Base-by-base conservation (phyloP, 1,284 basidiomycete genomes). In the Xerocomus nothofagi region DNA sequence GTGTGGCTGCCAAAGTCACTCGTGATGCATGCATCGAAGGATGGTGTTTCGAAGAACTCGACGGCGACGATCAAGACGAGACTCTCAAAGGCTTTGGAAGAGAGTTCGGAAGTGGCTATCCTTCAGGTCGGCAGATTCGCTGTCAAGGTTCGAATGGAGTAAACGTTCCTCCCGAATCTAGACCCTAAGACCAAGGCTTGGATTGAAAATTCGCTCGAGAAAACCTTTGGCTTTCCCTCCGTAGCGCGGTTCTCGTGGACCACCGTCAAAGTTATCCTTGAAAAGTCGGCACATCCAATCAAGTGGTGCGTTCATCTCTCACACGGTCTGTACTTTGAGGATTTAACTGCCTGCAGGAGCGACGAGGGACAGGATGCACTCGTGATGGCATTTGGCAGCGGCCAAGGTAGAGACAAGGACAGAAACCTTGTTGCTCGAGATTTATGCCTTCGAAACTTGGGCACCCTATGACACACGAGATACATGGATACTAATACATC, bases 231-330 rank as follows among this genome's bases (percentile, higher is more conserved):
- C 3, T 98, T 86, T 66, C 94, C 95, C 0, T 88, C 84, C 11
- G 73, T 98, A 39, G 94, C 87, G 5, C 82, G 97, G 12, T 99
- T 99, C 72, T 95, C 91, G 7, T 99, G 96, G 96, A 86, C 90
- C 1, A 98, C 96, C 0, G 84, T 95, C 53, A 96, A 95, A 65
- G 82, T 93, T 1, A 70, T 88, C 7, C 73, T 99, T 14, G 93
- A 97, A 38, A 92, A 92, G 61, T 73, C 84, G 39, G 92, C 78
- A 0, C 84, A 91, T 62, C 63, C 75, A 6, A 84, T 91, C 23
- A 81, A 87, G 72, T 97, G 94, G 94, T 92, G 46, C 30, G 80
- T 59, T 43, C 45, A 9, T 14, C 21, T 32, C 36, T 0, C 3
- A 6, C 1, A 17, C 8, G 12, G 26, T 44, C 23, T 20, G 30